phyloP scores from a whole-genome alignment of 352 stramenopile genomes.

The Globisporangium nodosum region DNA sequence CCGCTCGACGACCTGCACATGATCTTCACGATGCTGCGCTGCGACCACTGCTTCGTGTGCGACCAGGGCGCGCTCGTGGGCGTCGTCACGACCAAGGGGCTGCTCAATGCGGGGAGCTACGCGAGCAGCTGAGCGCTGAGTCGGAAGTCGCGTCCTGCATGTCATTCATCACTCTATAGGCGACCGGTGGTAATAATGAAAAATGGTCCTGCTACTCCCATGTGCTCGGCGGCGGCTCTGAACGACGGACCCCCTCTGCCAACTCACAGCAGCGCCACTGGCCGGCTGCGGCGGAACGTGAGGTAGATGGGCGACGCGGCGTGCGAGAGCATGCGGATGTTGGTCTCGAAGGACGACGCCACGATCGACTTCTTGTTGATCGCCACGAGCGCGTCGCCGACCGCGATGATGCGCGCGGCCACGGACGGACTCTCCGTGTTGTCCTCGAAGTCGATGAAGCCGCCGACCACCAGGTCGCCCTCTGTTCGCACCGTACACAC shows the following conservation, averaged over 20 bases:
- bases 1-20: constrained; percentile 85
- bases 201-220: background rate
- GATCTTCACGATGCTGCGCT: constrained; percentile 89
- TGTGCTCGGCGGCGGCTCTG: no score
- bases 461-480: constrained; percentile 68
- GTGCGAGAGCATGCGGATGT: constrained; percentile 75
- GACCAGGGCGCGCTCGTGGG: constrained; percentile 77
- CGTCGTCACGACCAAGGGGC: constrained; percentile 75
- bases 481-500: constrained; percentile 24
- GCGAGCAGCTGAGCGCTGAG: constrained; percentile 1
- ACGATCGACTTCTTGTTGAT: constrained; percentile 89
- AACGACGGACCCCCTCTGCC: background rate
- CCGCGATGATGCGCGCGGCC: constrained; percentile 67
- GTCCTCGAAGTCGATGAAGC: constrained; percentile 81
- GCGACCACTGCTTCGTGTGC: constrained; percentile 85
- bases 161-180: background rate
- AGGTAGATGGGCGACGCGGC: constrained; percentile 80
- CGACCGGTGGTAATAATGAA: background rate
- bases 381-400: constrained; percentile 70
- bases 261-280: constrained; percentile 56
- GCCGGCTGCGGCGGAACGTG: constrained; percentile 64
- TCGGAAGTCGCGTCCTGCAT: background rate
- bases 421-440: constrained; percentile 76
- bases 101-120: constrained; percentile 47
- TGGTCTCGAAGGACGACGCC: constrained; percentile 82